Evolutionary conservation across 2,329 filamentous ascomycete species (phyloP).

Genomic region (Trichoderma koningii): DNA sequence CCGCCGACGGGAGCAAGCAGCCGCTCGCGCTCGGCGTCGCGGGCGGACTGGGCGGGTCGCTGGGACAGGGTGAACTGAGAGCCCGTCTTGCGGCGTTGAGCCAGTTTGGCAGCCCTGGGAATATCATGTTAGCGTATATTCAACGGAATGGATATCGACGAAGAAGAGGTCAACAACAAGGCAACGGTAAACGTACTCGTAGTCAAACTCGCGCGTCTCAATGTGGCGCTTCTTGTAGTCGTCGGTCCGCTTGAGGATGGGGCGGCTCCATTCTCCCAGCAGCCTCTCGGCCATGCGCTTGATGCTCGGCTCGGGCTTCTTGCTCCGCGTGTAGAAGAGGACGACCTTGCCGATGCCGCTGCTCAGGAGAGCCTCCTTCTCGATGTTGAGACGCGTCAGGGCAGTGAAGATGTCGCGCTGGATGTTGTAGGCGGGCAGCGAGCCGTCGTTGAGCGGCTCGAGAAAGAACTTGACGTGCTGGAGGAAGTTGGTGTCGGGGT

Average conservation of each 20-base stretch:
- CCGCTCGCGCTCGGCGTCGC: constrained; percentile 58
- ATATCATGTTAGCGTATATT: constrained; percentile 20
- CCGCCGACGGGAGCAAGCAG: constrained; percentile 57
- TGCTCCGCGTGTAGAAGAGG: constrained; percentile 95
- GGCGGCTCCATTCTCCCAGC: constrained; percentile 93
- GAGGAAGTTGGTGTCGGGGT: constrained; percentile 92
- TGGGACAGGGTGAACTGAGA: constrained; percentile 55
- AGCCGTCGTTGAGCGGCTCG: constrained; percentile 91
- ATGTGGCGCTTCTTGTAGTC: constrained; percentile 86
- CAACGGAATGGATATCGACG: neutral
- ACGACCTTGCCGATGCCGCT: constrained; percentile 96
- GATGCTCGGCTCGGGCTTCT: constrained; percentile 82
- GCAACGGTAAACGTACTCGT: constrained; percentile 52
- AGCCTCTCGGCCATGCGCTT: constrained; percentile 91
- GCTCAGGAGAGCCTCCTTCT: constrained; percentile 85
- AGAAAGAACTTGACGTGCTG: constrained; percentile 97
- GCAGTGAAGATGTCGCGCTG: constrained; percentile 90
- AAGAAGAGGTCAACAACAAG: no score
- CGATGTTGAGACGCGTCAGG: constrained; percentile 77
- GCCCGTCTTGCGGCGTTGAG: constrained; percentile 51
- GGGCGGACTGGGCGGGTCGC: constrained; percentile 48
- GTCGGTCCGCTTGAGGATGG: constrained; percentile 89
- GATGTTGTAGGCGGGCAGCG: constrained; percentile 93
- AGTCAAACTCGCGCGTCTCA: constrained; percentile 64
- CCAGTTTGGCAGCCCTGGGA: constrained; percentile 54